A percentile compares a stretch with the other conserved stretches of the same genome.
These are phyloP conservation scores for Boletus austroedulis DNA, from an alignment of 1,284 basidiomycete species.

Conservation along the genomic window DNA sequence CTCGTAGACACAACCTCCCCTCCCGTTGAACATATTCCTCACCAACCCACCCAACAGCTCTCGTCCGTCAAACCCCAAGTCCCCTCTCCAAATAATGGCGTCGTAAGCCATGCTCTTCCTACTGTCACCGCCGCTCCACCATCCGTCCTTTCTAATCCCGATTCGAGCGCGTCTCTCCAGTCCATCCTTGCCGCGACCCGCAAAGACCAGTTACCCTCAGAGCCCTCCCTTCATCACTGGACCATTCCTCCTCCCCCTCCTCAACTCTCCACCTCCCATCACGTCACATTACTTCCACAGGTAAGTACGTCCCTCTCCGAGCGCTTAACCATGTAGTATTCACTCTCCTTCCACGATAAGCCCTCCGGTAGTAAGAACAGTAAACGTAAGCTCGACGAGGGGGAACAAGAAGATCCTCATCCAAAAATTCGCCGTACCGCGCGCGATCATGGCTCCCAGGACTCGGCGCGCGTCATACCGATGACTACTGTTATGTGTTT, in stretches of 20 bases:
- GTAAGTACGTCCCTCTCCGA: constrained; percentile 29
- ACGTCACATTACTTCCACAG: constrained; percentile 30
- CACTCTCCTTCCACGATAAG: constrained; percentile 28
- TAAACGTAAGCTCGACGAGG: constrained; percentile 73
- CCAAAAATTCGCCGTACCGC: constrained; percentile 78
- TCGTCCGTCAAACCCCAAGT: constrained; percentile 22
- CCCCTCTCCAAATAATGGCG: constrained; percentile 26
- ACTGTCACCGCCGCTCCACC: constrained; percentile 36
- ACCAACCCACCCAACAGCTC: constrained; percentile 30
- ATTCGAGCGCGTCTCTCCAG: constrained; percentile 60
- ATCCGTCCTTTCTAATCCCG: constrained; percentile 42
- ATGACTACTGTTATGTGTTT: constrained; percentile 88
- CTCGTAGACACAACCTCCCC: constrained; percentile 41
- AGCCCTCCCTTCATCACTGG: constrained; percentile 46
- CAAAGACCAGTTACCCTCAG: constrained; percentile 39
- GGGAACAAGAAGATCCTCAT: constrained; percentile 66
- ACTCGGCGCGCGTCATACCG: constrained; percentile 67
- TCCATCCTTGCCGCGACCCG: constrained; percentile 55
- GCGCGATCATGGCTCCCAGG: constrained; percentile 71
- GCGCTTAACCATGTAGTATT: constrained; percentile 34
- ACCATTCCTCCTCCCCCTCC: constrained; percentile 29
- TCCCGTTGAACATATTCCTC: constrained; percentile 25
- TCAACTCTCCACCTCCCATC: constrained; percentile 33
- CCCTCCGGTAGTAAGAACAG: constrained; percentile 37
- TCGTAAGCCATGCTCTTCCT: constrained; percentile 36